Conservation (phyloP, 164 flowering plant species). For the Echeveria elegans region DNA sequence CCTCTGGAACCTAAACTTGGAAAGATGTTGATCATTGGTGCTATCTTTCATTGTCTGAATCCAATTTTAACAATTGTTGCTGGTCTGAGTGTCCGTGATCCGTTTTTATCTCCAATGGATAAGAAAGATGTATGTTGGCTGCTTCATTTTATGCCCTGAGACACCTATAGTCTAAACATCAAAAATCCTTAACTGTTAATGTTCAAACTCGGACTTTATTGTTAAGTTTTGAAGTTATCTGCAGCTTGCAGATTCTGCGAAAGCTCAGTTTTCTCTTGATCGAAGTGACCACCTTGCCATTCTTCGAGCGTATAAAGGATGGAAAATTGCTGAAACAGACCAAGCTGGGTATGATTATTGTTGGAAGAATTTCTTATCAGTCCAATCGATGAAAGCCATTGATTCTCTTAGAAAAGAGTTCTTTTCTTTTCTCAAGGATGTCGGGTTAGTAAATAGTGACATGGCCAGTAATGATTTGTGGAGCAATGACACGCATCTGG, state of each 20-base stretch:
- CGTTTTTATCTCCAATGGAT: slow-evolving; percentile 76
- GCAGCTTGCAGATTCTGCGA: slow-evolving; percentile 91
- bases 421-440: slow-evolving; percentile 58
- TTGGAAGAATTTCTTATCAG: slow-evolving; percentile 88
- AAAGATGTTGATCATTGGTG: slow-evolving; percentile 89
- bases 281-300: slow-evolving; percentile 89
- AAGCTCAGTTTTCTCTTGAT: slow-evolving; percentile 65
- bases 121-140: slow-evolving; percentile 90
- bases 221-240: slow-evolving; percentile 13
- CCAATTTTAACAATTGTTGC: slow-evolving; percentile 85
- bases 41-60: slow-evolving; percentile 80
- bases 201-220: not conserved
- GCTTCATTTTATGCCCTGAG: not conserved
- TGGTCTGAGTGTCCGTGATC: slow-evolving; percentile 91
- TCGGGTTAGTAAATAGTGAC: slow-evolving; percentile 58
- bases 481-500: slow-evolving; percentile 68
- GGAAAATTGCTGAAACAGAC: slow-evolving; percentile 76
- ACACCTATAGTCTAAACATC: too few species aligned
- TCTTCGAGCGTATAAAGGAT: slow-evolving; percentile 79
- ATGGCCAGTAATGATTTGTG: slow-evolving; percentile 32
- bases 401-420: slow-evolving; percentile 83
- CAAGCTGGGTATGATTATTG: slow-evolving; percentile 72
- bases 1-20: slow-evolving; percentile 99
- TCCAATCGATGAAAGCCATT: slow-evolving; percentile 82
- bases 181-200: too few species aligned